phyloP scores from a whole-genome alignment of 208 protist genomes.

The Acanthamoeba rhysodes region DNA sequence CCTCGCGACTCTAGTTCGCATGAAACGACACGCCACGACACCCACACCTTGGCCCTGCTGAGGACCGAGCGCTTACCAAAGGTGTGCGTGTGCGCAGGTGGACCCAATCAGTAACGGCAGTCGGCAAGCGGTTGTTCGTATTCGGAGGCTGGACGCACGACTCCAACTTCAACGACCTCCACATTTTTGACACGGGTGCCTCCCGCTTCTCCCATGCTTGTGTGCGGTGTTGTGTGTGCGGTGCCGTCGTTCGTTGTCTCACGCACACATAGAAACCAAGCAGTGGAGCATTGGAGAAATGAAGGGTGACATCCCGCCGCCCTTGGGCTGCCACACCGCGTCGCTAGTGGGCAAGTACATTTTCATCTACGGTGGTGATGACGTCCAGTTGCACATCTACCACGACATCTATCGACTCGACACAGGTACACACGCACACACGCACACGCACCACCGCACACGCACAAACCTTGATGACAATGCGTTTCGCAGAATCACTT shows the following conservation, averaged over 20 bases:
- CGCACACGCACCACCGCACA: no score
- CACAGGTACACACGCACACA: neutral
- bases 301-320: slow-evolving; percentile 30
- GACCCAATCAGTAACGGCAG: neutral
- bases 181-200: slow-evolving; percentile 33
- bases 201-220: no score
- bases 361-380: slow-evolving; percentile 7
- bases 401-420: slow-evolving; percentile 30
- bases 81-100: no score
- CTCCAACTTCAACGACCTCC: slow-evolving; percentile 39
- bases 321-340: slow-evolving; percentile 33
- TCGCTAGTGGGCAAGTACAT: slow-evolving; percentile 30
- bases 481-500: neutral
- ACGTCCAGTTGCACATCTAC: neutral
- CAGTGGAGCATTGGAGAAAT: neutral
- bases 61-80: neutral
- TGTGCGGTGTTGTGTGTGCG: neutral
- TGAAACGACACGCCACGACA: no score
- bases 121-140: neutral
- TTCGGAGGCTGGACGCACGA: slow-evolving; percentile 6
- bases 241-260: neutral
- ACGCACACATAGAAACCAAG: neutral
- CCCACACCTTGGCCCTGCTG: no score
- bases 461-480: neutral
- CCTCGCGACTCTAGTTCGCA: no score